Conservation (phyloP, 352 stramenopile species). For the Pythium biforme region DNA sequence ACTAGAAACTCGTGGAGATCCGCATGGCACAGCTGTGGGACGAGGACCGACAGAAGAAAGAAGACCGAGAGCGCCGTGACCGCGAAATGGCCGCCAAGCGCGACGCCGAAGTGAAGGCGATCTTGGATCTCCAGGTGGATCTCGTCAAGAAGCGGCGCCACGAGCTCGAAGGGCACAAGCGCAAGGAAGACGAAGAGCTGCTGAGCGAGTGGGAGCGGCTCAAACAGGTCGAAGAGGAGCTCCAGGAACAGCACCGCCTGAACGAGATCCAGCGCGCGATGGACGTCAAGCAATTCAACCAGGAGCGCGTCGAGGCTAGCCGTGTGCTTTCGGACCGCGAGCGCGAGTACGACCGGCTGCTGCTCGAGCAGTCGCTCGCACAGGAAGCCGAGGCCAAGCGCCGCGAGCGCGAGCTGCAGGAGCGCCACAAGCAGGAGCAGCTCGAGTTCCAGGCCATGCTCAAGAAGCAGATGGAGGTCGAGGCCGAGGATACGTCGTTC, state of each 20-base stretch:
- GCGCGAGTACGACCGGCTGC: slow-evolving; percentile 56
- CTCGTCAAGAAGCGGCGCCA: slow-evolving; percentile 46
- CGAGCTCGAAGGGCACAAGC: slow-evolving; percentile 43
- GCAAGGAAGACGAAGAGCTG: slow-evolving; percentile 48
- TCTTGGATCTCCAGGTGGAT: slow-evolving; percentile 75
- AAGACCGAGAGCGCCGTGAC: slow-evolving; percentile 61
- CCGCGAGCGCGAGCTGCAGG: slow-evolving; percentile 57
- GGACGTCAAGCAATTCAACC: slow-evolving; percentile 76
- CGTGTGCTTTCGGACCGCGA: slow-evolving; percentile 47
- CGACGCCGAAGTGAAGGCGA: slow-evolving; percentile 71
- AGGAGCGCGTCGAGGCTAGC: slow-evolving; percentile 56
- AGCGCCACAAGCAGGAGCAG: slow-evolving; percentile 67
- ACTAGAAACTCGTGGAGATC: slow-evolving; percentile 44
- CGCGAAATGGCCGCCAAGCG: slow-evolving; percentile 42
- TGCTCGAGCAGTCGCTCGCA: slow-evolving; percentile 56
- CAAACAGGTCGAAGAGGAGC: slow-evolving; percentile 58
- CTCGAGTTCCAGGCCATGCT: slow-evolving; percentile 77
- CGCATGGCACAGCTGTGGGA: slow-evolving; percentile 74
- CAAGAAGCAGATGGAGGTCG: slow-evolving; percentile 67
- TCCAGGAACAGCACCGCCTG: slow-evolving; percentile 45
- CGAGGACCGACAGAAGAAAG: slow-evolving; percentile 72
- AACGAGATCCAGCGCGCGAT: slow-evolving; percentile 63
- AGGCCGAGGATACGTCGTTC: slow-evolving; percentile 64
- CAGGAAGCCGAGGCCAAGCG: slow-evolving; percentile 62
- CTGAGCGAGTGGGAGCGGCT: slow-evolving; percentile 61